phyloP scores from a whole-genome alignment of 768 basidiomycete genomes.

The Mrakia hoshinonis region DNA sequence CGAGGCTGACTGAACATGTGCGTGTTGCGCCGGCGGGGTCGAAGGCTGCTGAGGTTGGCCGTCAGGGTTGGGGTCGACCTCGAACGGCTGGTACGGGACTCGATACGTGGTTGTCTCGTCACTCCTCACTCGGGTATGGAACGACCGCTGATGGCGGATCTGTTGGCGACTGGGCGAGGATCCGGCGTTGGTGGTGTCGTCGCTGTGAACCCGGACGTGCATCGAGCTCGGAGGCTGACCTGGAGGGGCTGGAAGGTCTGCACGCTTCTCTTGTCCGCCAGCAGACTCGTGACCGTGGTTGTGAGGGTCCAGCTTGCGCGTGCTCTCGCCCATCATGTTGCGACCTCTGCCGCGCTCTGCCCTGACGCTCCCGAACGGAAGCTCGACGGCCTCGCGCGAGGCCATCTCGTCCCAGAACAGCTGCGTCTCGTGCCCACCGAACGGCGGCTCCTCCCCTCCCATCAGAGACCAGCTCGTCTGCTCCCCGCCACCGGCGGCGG shows the following conservation, averaged over 20 bases:
- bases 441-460: not conserved
- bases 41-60: not conserved
- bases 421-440: not conserved
- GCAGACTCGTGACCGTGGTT: no score
- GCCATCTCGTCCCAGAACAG: not conserved
- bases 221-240: not conserved
- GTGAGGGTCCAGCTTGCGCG: not conserved
- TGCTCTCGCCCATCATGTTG: constrained; percentile 2
- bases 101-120: not conserved
- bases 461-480: not conserved
- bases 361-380: constrained; percentile 14
- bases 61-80: not conserved
- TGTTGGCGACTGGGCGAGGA: not conserved
- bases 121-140: not conserved
- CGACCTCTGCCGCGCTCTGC: constrained; percentile 16
- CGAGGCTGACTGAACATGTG: not conserved
- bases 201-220: not conserved
- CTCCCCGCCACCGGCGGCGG: not conserved
- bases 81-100: constrained; percentile 15
- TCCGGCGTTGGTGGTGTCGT: not conserved
- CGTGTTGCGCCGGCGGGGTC: constrained; percentile 7
- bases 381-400: not conserved
- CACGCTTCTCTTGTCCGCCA: not conserved
- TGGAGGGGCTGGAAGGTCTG: not conserved
- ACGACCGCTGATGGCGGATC: not conserved